Percentiles rank a stretch among this genome's conserved stretches.
These are phyloP conservation scores for Bifiguratus adelaidae DNA, from an alignment of 192 early-diverging fungal genomes.

Conservation along the genomic window DNA sequence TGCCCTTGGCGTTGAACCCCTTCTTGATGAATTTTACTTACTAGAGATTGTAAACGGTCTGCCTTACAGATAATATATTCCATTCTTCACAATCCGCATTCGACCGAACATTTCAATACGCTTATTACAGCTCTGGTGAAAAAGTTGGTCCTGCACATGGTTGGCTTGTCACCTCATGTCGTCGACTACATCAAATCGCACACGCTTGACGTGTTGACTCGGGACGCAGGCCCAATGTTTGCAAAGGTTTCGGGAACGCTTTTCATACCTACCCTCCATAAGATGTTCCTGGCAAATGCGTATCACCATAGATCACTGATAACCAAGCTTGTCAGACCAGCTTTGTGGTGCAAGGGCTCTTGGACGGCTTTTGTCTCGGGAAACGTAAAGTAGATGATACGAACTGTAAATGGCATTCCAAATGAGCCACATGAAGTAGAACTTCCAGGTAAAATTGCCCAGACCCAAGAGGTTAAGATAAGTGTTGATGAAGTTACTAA, in stretches of 20 bases:
- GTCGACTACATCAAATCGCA: background rate
- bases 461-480: too few species aligned
- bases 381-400: too few species aligned
- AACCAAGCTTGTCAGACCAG: background rate
- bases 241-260: background rate
- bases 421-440: too few species aligned
- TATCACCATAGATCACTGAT: background rate
- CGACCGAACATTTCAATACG: background rate
- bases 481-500: too few species aligned
- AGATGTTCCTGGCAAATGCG: background rate
- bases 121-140: background rate
- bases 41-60: background rate
- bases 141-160: background rate
- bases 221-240: background rate
- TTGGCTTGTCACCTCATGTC: conserved; percentile 2
- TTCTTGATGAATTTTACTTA: background rate
- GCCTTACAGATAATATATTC: background rate
- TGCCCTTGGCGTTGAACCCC: too few species aligned
- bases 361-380: background rate
- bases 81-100: background rate
- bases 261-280: conserved; percentile 1
- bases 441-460: too few species aligned
- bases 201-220: background rate
- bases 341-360: conserved; percentile 3
- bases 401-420: too few species aligned